Evolutionary conservation across 441 rosid species (phyloP), one percentile per base, ranked within the genome.

Genomic region (Theobroma grandiflorum): DNA sequence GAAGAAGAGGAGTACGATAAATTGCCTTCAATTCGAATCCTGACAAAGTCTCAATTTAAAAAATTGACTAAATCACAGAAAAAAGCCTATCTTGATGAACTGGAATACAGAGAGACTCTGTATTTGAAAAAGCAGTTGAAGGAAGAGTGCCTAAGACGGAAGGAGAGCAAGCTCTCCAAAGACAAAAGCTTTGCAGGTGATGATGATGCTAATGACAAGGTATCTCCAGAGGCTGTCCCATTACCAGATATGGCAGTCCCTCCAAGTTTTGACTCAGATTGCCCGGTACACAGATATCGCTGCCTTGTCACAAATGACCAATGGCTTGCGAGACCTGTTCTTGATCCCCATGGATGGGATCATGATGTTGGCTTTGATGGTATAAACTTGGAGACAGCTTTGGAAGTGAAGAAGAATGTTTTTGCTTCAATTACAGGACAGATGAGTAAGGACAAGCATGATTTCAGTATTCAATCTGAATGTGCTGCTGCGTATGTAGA

Each of bases 261-360:
- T 75, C 93, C 86, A 62, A 90, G 92, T 88, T 96, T 96, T 78
- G 95, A 93, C 86, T 82, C 94, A 3, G 94, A 91, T 79, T 92
- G 85, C 81, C 91, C 89, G 0, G 82, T 86, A 8, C 91, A 94
- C 82, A 87, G 95, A 79, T 96, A 93, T 79, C 89, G 94, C 52
- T 86, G 92, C 77, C 78, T 92, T 77, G 90, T 84, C 8, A 80
- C 89, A 49, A 76, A 87, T 78, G 94, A 97, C 63, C 90, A 86
- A 84, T 89, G 91, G 91, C 84, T 91, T 75, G 85, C 79, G 61
- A 91, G 98, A 86, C 98, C 98, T 61, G 98, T 97, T 82, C 92
- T 91, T 75, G 95, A 97, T 81, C 92, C 97, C 73, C 95, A 92
- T 59, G 98, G 99, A 22, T 95, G 98, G 99, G 99, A 97, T 89